These are phyloP conservation scores for Penicillium daleae DNA, from an alignment of 495 filamentous ascomycete genomes.

Conservation along the genomic window DNA sequence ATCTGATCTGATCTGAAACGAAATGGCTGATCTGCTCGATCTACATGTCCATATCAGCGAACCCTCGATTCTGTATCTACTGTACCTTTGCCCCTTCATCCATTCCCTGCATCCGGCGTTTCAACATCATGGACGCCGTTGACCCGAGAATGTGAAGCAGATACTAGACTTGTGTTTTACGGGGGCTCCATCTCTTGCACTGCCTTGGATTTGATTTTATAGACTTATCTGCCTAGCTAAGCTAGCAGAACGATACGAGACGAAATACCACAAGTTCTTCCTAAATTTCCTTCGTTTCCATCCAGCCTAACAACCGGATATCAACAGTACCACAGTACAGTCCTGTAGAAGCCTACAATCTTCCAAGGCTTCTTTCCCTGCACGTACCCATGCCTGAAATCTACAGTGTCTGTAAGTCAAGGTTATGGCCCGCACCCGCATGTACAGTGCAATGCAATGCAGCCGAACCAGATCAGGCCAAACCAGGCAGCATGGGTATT, in stretches of 20 bases:
- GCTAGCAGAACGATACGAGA: neutral
- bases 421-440: neutral
- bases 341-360: too few relatives aligned
- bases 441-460: neutral
- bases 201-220: neutral
- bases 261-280: neutral
- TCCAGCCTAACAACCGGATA: neutral
- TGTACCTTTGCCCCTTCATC: neutral
- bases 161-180: neutral
- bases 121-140: slow-evolving; percentile 6
- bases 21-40: neutral
- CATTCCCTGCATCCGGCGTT: slow-evolving; percentile 17
- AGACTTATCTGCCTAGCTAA: neutral
- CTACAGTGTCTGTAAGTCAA: too few relatives aligned
- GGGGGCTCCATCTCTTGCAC: neutral
- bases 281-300: neutral
- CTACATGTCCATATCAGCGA: neutral
- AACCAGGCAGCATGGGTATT: neutral
- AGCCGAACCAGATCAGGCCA: too few relatives aligned
- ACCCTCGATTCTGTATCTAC: neutral
- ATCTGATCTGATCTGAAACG: neutral
- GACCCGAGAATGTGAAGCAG: slow-evolving; percentile 3
- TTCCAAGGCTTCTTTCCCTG: neutral
- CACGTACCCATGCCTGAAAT: neutral
- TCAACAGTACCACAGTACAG: neutral